Base-by-base conservation (phyloP, 768 basidiomycete species). In the Russula virescens region DNA sequence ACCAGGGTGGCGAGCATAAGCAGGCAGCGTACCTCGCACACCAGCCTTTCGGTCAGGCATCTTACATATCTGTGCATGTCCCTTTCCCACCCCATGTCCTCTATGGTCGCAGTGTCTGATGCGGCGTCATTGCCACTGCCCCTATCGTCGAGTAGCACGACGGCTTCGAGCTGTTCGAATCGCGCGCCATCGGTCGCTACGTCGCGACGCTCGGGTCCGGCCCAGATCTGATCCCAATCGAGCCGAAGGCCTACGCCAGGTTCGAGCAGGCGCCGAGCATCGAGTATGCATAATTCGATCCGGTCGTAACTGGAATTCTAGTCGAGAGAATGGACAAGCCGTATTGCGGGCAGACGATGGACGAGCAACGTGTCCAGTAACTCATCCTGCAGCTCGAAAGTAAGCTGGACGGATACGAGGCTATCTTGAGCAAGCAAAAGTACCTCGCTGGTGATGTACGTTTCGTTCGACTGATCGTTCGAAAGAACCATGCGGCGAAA, bases 131-230 rank as follows among this genome's bases (percentile, higher is more conserved):
- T n/a, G n/a, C n/a, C n/a, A n/a, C n/a, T n/a, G n/a, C n/a, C n/a
- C n/a, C n/a, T n/a, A n/a, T n/a, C n/a, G n/a, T 35, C 3, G 19
- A 28, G 45, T 46, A 66, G 64, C 63, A 70, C 26, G 72, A 73
- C 19, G 70, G 71, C 1, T 63, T n/a, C n/a, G n/a, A n/a, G n/a
- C n/a, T n/a, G n/a, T n/a, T n/a, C n/a, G n/a, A n/a, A n/a, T n/a
- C n/a, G n/a, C n/a, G n/a, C n/a, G n/a, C n/a, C n/a, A n/a, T n/a
- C n/a, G n/a, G n/a, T n/a, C n/a, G n/a, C n/a, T 72, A 72, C 61
- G 48, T 71, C 34, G 65, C 65, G 1, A 51, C 51, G 25, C 68
- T 69, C 55, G 69, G 72, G 38, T 67, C 70, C 1, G 64, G 64
- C 42, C 67, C 70, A 48, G 55, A 62, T 25, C 67, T 68, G 28